These are phyloP conservation scores for Saccharum officinarum DNA, from an alignment of 176 grass and related monocot species.

Conservation along the genomic window DNA sequence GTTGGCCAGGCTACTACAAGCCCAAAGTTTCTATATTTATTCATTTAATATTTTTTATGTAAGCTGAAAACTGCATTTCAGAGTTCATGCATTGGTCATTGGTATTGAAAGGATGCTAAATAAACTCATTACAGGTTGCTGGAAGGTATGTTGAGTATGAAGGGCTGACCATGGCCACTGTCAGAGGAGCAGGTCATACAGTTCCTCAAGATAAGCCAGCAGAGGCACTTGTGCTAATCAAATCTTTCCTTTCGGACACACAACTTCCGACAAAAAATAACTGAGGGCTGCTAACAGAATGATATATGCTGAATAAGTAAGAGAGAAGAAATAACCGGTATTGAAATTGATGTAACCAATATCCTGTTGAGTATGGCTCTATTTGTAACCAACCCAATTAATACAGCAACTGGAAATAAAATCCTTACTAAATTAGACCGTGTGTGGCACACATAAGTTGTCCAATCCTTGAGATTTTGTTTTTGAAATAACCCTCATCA, in stretches of 20 bases:
- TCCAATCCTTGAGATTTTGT: background rate
- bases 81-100: background rate
- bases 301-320: background rate
- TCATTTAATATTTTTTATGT: background rate
- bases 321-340: background rate
- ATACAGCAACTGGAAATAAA: background rate
- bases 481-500: background rate
- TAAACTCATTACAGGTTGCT: constrained; percentile 58
- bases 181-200: constrained; percentile 86
- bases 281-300: background rate
- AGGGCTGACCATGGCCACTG: constrained; percentile 75
- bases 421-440: background rate
- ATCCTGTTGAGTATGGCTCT: background rate
- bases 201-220: constrained; percentile 86
- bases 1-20: constrained; percentile 17
- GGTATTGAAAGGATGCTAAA: background rate
- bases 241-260: constrained; percentile 57
- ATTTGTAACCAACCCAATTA: background rate
- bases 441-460: background rate
- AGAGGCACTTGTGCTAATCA: constrained; percentile 72
- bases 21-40: background rate
- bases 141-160: constrained; percentile 84
- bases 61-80: background rate
- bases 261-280: constrained; percentile 48
- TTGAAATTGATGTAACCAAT: background rate